Evolutionary conservation across 1,284 basidiomycete genomes (phyloP), one percentile per base, ranked within the genome.

Genomic region (Ustilago nuda): DNA sequence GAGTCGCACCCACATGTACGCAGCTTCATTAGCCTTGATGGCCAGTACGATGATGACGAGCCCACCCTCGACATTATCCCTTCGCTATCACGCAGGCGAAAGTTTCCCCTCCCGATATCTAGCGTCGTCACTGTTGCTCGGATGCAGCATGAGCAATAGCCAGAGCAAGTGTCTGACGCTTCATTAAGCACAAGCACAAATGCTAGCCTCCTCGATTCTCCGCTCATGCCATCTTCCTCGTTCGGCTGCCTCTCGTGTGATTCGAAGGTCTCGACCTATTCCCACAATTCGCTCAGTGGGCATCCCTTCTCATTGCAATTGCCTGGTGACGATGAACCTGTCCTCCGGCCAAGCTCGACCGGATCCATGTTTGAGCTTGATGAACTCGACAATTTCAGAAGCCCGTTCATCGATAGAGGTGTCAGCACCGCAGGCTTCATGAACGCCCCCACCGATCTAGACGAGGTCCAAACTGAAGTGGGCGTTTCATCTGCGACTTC

Each of bases 251-350:
- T 72, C 23, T 27, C 70, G 46, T 57, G 64, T 61, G 57, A 72
- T 43, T 72, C 70, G 33, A 62, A 64, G 33, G 56, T 56, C 13
- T 72, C 70, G 27, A 60, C 30, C 8, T 72, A 63, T 50, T 72
- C 70, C 1, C 27, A 52, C 17, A 61, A 67, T 50, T 72, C 70
- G 33, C 30, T 64, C 23, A 56, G 64, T n/a, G 57, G 50, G 2
- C 65, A 67, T 41, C 70, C 70, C 8, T 72, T 72, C 45, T 66
- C 70, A 23, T 53, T 72, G 41, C 70, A 72, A 41, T 37, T 72
- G 32, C 41, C 65, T 4, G 60, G 62, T 2, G 13, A 50, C 11
- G 60, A 63, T 33, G n/a, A 27, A 4, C 51, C 50, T 0, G 60
- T 60, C 27, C n/a, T 19, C 8, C 51, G 50, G 0, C n/a, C 30